Evolutionary conservation across 805 yeast genomes (phyloP).

Genomic region (Metschnikowia lochheadii): DNA sequence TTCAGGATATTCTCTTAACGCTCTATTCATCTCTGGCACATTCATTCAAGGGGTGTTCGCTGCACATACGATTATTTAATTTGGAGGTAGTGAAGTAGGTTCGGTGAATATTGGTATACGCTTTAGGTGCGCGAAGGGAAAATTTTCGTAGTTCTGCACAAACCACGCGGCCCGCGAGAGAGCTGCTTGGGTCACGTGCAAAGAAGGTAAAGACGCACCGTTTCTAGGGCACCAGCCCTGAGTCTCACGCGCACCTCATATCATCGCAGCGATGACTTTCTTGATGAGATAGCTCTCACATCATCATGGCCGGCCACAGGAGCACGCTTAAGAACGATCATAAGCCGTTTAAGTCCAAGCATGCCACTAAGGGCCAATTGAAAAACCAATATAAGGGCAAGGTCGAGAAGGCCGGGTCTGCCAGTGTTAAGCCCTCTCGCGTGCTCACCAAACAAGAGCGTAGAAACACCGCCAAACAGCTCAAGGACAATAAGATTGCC

Average conservation of each 20-base stretch:
- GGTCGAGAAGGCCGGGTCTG: constrained; percentile 60
- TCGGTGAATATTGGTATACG: not conserved
- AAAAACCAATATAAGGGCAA: constrained; percentile 82
- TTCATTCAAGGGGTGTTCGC: not conserved
- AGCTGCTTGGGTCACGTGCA: not conserved
- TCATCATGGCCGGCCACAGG: constrained; percentile 73
- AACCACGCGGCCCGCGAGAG: not conserved
- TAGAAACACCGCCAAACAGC: constrained; percentile 72
- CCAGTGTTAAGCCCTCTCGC: constrained; percentile 33
- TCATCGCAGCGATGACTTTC: constrained; percentile 1
- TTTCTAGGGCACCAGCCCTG: constrained; percentile 13
- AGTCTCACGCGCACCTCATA: constrained; percentile 5
- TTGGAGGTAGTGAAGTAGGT: constrained; percentile 9
- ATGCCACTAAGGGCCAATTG: constrained; percentile 81
- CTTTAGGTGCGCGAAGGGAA: constrained; percentile 12
- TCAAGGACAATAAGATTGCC: constrained; percentile 65
- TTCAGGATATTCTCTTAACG: too few relatives aligned
- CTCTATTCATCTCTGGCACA: not conserved
- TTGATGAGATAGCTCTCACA: not conserved
- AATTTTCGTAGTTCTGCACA: constrained; percentile 11
- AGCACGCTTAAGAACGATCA: constrained; percentile 78
- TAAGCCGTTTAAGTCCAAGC: constrained; percentile 88
- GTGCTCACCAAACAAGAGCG: constrained; percentile 55
- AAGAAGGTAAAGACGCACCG: not conserved
- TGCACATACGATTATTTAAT: constrained; percentile 8